A percentile compares a stretch with the other conserved stretches of the same genome.
Evolutionary conservation across 306 rosid genomes (phyloP).

Genomic region (Castanospermum australe): DNA sequence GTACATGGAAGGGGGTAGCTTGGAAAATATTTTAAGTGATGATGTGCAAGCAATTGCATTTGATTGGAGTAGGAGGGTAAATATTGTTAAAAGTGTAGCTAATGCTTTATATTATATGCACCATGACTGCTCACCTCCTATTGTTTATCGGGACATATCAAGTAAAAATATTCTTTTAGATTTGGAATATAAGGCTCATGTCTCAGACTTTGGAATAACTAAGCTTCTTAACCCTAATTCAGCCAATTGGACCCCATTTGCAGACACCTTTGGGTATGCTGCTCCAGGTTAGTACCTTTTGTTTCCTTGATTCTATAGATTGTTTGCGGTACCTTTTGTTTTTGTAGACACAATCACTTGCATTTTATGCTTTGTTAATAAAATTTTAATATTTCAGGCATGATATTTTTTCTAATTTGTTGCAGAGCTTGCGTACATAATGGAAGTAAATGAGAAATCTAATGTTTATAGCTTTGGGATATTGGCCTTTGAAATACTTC

Average conservation of each 20-base stretch:
- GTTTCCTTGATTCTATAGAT: too few relatives aligned
- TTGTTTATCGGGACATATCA: conserved; percentile 37
- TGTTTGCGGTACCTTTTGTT: too few relatives aligned
- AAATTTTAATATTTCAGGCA: too few relatives aligned
- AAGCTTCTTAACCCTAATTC: conserved; percentile 32
- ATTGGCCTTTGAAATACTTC: conserved; percentile 24
- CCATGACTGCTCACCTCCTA: conserved; percentile 35
- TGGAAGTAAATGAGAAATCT: conserved; percentile 28
- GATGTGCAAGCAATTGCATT: conserved; percentile 20
- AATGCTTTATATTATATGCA: conserved; percentile 41
- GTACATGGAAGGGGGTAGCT: conserved; percentile 40
- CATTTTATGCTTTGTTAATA: too few relatives aligned
- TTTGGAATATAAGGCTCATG: conserved; percentile 39
- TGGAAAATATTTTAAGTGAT: conserved; percentile 19
- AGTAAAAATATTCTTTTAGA: conserved; percentile 38
- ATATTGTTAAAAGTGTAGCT: conserved; percentile 39
- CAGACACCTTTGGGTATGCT: conserved; percentile 33
- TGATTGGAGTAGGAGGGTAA: conserved; percentile 38
- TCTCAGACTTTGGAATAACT: conserved; percentile 35
- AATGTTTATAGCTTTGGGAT: conserved; percentile 33
- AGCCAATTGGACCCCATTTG: conserved; percentile 22
- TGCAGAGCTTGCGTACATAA: conserved; percentile 28
- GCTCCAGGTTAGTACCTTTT: conserved; percentile 41
- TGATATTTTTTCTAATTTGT: not conserved
- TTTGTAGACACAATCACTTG: too few relatives aligned